Base-by-base conservation (phyloP, 805 yeast species). In the Isabelozyma rhagii region DNA sequence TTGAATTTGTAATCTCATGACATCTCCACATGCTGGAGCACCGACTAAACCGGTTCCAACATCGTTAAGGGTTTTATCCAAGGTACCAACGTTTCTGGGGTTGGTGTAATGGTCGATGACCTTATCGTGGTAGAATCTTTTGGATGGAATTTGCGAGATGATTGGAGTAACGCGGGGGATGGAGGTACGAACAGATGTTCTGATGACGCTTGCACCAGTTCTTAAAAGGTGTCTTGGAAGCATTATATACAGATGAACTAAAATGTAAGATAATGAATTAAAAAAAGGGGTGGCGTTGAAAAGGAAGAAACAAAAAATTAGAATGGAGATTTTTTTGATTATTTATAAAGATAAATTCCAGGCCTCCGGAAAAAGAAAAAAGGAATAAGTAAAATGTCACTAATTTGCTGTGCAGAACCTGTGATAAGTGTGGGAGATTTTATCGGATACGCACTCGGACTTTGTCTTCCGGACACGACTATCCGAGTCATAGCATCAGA, bases 21-120 rank as follows among this genome's bases (percentile, higher is more conserved):
- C 99, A 75, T 94, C 99, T 49, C 99, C 99, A 74, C 99, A 94
- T 0, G 99, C 99, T 48, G 99, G 98, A 0, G 99, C 98, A 50
- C 99, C 99, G 13, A 94, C 99, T 43, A 94, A 79, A 0, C 99
- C 99, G 1, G 98, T 94, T 42, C 99, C 99, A 10, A 94, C 97
- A 57, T 84, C 81, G 14, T 72, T 62, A 51, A 82, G 80, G 48
- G 77, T 78, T 71, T 92, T 91, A 71, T 92, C 90, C 69, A 94
- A 73, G 5, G 97, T 81, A 14, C 99, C 99, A 27, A 94, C 98
- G 65, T 94, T 94, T 70, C 99, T 82, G 53, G 99, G 99, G 74
- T 93, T 92, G 62, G 89, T 84, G 71, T 94, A 94, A 67, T 94
- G 99, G 66, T 94, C 98, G 59, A 93, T 85, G 47, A 93, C 97